Evolutionary conservation across 257 asterid genomes (phyloP).

Genomic region (Striga asiatica): DNA sequence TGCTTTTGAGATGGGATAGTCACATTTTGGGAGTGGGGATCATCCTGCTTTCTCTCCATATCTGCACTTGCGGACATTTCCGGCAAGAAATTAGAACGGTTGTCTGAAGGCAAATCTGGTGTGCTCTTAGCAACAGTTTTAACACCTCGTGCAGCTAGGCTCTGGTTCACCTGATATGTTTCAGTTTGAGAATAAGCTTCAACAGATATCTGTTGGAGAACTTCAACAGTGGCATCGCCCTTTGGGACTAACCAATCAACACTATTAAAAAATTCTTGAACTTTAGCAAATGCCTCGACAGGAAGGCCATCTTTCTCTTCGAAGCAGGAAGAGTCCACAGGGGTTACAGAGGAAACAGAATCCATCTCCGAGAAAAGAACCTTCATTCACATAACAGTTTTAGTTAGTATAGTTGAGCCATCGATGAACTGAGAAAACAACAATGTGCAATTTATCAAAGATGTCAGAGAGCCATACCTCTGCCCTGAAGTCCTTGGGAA

Average conservation of each 20-base stretch:
- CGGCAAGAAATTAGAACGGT: conserved; percentile 22
- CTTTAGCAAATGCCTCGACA: conserved; percentile 87
- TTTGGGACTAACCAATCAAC: conserved; percentile 82
- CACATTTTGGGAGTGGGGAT: conserved; percentile 19
- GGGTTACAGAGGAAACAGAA: conserved; percentile 50
- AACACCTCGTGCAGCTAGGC: conserved; percentile 25
- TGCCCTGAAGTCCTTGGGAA: conserved; percentile 81
- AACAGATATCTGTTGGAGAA: conserved; percentile 41
- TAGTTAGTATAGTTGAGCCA: conserved; percentile 15
- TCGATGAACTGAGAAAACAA: conserved; percentile 7
- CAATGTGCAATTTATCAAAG: conserved; percentile 8
- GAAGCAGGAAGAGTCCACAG: conserved; percentile 55
- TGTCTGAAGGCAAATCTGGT: conserved; percentile 18
- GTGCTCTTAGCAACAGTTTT: conserved; percentile 25
- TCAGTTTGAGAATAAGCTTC: conserved; percentile 32
- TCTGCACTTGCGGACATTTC: conserved; percentile 22
- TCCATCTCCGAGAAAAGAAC: conserved; percentile 92
- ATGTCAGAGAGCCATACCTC: conserved; percentile 38
- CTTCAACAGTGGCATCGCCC: conserved; percentile 50
- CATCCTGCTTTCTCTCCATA: conserved; percentile 20
- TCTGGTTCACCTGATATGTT: conserved; percentile 28
- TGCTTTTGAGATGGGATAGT: conserved; percentile 15
- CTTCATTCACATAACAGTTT: conserved; percentile 33
- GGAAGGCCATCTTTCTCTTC: conserved; percentile 98
- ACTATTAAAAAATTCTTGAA: conserved; percentile 70